phyloP scores from a whole-genome alignment of 2,329 filamentous ascomycete genomes.

The Thielaviopsis punctulata region DNA sequence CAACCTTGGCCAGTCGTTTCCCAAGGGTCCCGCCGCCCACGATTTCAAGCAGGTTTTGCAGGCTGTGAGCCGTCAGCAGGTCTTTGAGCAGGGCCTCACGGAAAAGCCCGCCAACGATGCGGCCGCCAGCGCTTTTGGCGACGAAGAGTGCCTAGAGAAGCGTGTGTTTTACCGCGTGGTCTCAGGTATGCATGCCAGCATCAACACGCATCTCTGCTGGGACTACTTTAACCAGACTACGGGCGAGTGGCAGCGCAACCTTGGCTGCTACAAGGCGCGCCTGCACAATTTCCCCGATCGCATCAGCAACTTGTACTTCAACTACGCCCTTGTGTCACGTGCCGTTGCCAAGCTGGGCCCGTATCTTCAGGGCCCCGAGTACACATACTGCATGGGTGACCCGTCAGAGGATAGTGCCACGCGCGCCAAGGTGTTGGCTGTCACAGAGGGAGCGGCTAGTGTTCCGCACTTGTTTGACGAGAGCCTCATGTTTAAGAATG shows the following conservation, averaged over 20 bases:
- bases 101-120: slow-evolving; percentile 32
- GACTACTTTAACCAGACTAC: slow-evolving; percentile 92
- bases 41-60: slow-evolving; percentile 46
- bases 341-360: slow-evolving; percentile 81
- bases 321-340: slow-evolving; percentile 87
- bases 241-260: slow-evolving; percentile 79
- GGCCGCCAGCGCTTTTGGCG: slow-evolving; percentile 52
- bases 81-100: slow-evolving; percentile 39
- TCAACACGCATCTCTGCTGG: slow-evolving; percentile 90
- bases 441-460: slow-evolving; percentile 53
- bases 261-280: slow-evolving; percentile 75
- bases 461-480: slow-evolving; percentile 83
- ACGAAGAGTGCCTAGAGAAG: slow-evolving; percentile 93
- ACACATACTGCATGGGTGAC: slow-evolving; percentile 88
- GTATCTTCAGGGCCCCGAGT: slow-evolving; percentile 48
- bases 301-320: slow-evolving; percentile 96
- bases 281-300: slow-evolving; percentile 74
- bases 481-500: slow-evolving; percentile 79
- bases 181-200: slow-evolving; percentile 95
- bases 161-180: slow-evolving; percentile 94
- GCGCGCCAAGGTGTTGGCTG: slow-evolving; percentile 60
- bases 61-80: slow-evolving; percentile 40
- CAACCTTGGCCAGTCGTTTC: slow-evolving; percentile 28
- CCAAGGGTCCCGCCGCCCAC: slow-evolving; percentile 35
- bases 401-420: slow-evolving; percentile 60